Evolutionary conservation across 345 rosid species (phyloP), one percentile per base, ranked within the genome.

Genomic region (Tarenaya hassleriana): DNA sequence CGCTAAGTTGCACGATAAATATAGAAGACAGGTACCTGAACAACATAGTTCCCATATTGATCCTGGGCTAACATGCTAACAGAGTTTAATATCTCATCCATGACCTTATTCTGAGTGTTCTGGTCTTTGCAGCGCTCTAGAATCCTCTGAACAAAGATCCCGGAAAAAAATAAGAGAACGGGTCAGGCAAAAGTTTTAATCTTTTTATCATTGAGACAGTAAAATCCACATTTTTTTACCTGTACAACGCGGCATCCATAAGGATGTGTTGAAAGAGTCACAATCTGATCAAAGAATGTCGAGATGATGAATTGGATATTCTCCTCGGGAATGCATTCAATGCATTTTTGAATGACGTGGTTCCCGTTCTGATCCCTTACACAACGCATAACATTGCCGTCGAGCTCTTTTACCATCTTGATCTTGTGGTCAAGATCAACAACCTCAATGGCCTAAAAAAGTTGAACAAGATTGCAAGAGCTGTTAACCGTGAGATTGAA

Each of bases 211-310:
- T 24, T 24, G 3, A 24, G 2, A 35, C 40, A 35, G 40, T 35
- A 35, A 35, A 35, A 3, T n/a, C 11, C 1, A 9, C 13, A 35
- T 35, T 10, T 33, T 11, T 33, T 35, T 35, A 90, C 97, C 97
- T 90, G 97, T 56, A 90, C 80, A 61, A 90, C 97, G 21, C 97
- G 95, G 55, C 97, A 90, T n/a, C 97, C 97, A n/a, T 90, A 90
- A 37, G 97, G 95, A 67, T 90, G 97, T 47, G 86, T 80, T 35
- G 97, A 86, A 40, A 90, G 73, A 10, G 76, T 74, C 64, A 86
- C 83, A 65, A 86, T 91, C 67, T 86, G 94, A 67, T 88, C 94
- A 60, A 81, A 90, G 75, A 90, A 90, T 54, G 88, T 87, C 4
- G 77, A 70, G 42, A 90, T 75, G 52, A 90, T 80, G 53, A 86